Conservation (phyloP, 495 filamentous ascomycete species). For the Penicillium turbatum region DNA sequence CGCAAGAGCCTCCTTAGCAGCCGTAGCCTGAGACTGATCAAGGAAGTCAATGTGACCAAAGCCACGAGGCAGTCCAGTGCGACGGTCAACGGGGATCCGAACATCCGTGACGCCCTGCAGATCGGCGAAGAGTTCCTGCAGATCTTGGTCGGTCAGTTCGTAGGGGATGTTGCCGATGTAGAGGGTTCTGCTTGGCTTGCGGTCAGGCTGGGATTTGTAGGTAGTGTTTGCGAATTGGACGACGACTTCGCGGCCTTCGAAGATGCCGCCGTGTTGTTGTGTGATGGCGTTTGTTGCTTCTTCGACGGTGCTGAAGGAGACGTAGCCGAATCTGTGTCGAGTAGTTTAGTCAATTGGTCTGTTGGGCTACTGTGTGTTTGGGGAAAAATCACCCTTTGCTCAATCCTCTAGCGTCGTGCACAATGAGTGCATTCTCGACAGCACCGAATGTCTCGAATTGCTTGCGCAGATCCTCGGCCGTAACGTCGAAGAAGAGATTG, state of each 20-base stretch:
- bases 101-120: constrained; percentile 73
- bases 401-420: constrained; percentile 66
- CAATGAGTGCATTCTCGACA: constrained; percentile 51
- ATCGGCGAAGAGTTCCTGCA: constrained; percentile 74
- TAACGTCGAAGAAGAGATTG: constrained; percentile 84
- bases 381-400: constrained; percentile 74
- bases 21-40: constrained; percentile 56
- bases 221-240: constrained; percentile 51
- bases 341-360: not conserved
- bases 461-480: constrained; percentile 61
- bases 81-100: constrained; percentile 82
- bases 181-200: constrained; percentile 58
- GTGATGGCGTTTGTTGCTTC: constrained; percentile 58
- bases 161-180: constrained; percentile 90
- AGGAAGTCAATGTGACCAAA: constrained; percentile 89
- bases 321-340: constrained; percentile 67
- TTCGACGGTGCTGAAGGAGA: constrained; percentile 58
- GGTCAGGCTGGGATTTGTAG: constrained; percentile 12
- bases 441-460: constrained; percentile 64
- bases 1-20: constrained; percentile 53
- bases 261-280: constrained; percentile 62
- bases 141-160: constrained; percentile 81
- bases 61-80: constrained; percentile 80
- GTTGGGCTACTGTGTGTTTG: no score
- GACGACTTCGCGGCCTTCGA: constrained; percentile 71